Base-by-base conservation (phyloP, 352 stramenopile species). In the Phytophthora lateralis region DNA sequence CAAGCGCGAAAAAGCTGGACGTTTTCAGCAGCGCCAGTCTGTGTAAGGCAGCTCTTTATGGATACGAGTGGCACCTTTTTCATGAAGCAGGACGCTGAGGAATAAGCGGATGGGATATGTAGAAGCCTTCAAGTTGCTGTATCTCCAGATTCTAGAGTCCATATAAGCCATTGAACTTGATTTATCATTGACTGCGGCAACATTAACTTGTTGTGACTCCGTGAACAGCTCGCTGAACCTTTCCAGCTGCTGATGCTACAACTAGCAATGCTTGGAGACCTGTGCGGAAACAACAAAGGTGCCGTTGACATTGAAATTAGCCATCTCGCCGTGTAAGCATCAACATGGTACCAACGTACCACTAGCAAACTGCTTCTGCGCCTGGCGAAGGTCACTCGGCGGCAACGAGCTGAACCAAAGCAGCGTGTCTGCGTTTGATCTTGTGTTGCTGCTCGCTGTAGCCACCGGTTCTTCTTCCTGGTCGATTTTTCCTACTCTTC, bases 361-460 rank as follows among this genome's bases (percentile, higher is more conserved):
- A 48, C 49, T 81, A 11, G 58, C 56, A 38, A 91, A 91, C 37
- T 83, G 62, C 41, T 82, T 82, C 39, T 91, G 80, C 10, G 82
- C 76, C 43, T 84, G 63, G 1, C 82, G 79, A n/a, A 91, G 58
- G 37, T 87, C 73, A 62, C 62, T 80, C 3, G 82, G 82, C 27
- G 82, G 82, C 41, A 91, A 65, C n/a, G 82, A 89, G 47, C 79
- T 89, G 52, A 91, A 91, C 79, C 80, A 89, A 58, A 91, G 71
- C 41, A 91, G 76, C 2, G 77, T 66, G 9, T 75, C 56, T 1
- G 30, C 30, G 4, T 32, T 54, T 10, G 17, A 11, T 18, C 14
- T n/a, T 55, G 32, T 34, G 42, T n/a, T 53, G 21, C 3, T 44
- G 4, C 24, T 64, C 27, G 29, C 43, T 42, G 42, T 10, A 24